These are phyloP conservation scores for Bacterosira constricta DNA, from an alignment of 108 stramenopile species.

Conservation along the genomic window DNA sequence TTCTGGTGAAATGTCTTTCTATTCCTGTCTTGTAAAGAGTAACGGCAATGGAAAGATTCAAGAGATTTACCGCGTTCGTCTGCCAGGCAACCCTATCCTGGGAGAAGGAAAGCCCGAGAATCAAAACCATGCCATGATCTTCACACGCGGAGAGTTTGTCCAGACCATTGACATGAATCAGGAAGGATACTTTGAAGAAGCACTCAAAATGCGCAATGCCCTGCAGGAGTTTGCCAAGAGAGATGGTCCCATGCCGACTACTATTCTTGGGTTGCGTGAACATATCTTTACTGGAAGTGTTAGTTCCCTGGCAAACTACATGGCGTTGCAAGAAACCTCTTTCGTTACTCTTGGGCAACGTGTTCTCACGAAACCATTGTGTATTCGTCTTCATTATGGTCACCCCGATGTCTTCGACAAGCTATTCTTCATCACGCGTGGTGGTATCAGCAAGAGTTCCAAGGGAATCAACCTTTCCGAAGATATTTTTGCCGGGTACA, in stretches of 20 bases:
- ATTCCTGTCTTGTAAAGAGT: constrained; percentile 94
- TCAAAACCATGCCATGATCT: constrained; percentile 98
- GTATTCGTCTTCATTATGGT: constrained; percentile 96
- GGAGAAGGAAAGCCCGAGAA: constrained; percentile 99
- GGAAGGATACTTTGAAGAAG: constrained; percentile 98
- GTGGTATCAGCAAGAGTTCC: constrained; percentile 96
- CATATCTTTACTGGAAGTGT: constrained; percentile 99
- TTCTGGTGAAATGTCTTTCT: constrained; percentile 77
- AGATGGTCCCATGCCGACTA: constrained; percentile 88
- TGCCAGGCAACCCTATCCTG: constrained; percentile 96
- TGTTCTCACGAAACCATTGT: constrained; percentile 92
- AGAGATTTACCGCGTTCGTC: constrained; percentile 94
- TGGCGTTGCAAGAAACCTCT: constrained; percentile 97
- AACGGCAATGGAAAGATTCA: constrained; percentile 80
- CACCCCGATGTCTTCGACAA: constrained; percentile 99
- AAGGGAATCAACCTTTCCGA: constrained; percentile 98
- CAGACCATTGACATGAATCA: constrained; percentile 99
- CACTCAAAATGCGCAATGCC: constrained; percentile 96
- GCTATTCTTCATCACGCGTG: constrained; percentile 96
- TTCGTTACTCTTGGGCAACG: constrained; percentile 98
- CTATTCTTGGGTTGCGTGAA: constrained; percentile 96
- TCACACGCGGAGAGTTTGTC: constrained; percentile 94
- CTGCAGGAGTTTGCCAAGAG: constrained; percentile 95
- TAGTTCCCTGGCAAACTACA: constrained; percentile 97
- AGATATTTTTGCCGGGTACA: constrained; percentile 99